Evolutionary conservation across 192 early-diverging fungal species (phyloP).

Genomic region (Dissophora ornata): DNA sequence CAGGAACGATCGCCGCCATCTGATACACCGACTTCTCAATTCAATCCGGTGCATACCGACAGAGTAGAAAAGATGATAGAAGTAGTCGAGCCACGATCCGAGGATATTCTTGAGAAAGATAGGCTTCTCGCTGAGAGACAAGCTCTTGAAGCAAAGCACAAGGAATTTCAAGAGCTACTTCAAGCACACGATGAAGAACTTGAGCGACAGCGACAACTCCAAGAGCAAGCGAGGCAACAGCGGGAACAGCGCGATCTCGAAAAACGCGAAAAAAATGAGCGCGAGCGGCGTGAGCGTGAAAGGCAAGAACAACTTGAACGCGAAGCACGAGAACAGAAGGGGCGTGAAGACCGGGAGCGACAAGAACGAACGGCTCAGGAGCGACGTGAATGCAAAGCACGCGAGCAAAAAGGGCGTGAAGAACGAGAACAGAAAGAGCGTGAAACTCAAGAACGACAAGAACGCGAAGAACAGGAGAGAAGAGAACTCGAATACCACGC

Average conservation of each 20-base stretch:
- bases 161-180: slow-evolving; percentile 10
- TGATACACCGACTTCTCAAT: not conserved
- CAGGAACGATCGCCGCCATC: no score
- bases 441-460: no score
- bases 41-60: not conserved
- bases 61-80: not conserved
- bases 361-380: not conserved
- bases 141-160: slow-evolving; percentile 13
- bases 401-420: not conserved
- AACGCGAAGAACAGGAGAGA: not conserved
- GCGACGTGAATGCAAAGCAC: not conserved
- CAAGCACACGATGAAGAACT: not conserved
- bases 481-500: not conserved
- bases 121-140: slow-evolving; percentile 6
- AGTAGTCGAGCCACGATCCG: not conserved
- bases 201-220: not conserved
- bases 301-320: not conserved
- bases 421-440: not conserved
- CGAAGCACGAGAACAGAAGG: slow-evolving; percentile 7
- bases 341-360: not conserved
- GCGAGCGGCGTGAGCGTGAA: not conserved
- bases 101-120: not conserved
- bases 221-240: not conserved
- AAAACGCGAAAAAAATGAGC: not conserved
- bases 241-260: not conserved